Evolutionary conservation across 768 basidiomycete genomes (phyloP).

Genomic region (Guyanaporus albipodus): DNA sequence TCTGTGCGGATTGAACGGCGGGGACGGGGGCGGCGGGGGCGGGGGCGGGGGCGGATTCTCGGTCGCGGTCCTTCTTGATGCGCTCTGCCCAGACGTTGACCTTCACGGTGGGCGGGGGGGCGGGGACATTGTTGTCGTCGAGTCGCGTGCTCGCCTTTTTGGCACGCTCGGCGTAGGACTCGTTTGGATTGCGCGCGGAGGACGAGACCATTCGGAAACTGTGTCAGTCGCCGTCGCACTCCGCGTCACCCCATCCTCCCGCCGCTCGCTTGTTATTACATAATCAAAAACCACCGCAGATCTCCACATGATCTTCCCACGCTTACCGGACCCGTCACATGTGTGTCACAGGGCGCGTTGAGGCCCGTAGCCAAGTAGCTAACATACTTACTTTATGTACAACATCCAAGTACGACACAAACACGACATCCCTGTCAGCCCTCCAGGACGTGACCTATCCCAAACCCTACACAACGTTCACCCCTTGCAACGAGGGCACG

Average conservation of each 20-base stretch:
- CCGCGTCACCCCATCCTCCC: constrained; percentile 17
- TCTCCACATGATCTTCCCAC: constrained; percentile 4
- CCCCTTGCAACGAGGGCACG: constrained; percentile 62
- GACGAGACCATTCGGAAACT: constrained; percentile 28
- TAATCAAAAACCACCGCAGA: constrained; percentile 15
- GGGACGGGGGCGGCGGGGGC: too few relatives aligned
- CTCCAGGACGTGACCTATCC: constrained; percentile 26
- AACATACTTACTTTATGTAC: neutral
- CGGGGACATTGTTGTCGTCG: neutral
- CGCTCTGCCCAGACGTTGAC: constrained; percentile 44
- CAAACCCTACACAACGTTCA: constrained; percentile 47
- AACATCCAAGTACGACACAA: constrained; percentile 9
- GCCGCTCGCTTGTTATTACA: constrained; percentile 4
- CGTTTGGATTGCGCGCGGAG: constrained; percentile 35
- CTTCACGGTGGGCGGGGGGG: constrained; percentile 9
- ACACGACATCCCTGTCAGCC: too few relatives aligned
- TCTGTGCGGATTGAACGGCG: too few relatives aligned
- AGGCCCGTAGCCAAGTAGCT: constrained; percentile 25
- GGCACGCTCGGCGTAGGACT: constrained; percentile 58
- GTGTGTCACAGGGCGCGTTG: constrained; percentile 32
- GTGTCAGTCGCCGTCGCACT: constrained; percentile 23
- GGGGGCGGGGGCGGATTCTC: too few relatives aligned
- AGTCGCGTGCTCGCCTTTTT: constrained; percentile 36
- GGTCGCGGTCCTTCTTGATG: constrained; percentile 38
- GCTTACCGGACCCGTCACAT: neutral